A percentile compares a stretch with the other conserved stretches of the same genome.
Conservation (phyloP, 2,329 filamentous ascomycete genomes). For the Chaetomium olivaceum region DNA sequence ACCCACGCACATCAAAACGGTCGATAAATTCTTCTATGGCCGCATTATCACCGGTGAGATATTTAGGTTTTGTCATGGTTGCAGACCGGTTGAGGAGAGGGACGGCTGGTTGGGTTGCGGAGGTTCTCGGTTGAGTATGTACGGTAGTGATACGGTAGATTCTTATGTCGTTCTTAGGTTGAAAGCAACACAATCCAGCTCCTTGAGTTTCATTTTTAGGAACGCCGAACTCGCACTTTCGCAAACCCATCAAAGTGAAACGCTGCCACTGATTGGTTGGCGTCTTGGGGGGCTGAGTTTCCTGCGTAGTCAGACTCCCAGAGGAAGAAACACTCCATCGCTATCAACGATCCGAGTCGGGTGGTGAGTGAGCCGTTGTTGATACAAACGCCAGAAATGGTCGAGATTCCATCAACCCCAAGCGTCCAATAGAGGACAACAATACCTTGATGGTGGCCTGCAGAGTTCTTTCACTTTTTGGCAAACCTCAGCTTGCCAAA, state of each 20-base stretch:
- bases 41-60: conserved; percentile 76
- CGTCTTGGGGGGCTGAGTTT: not conserved
- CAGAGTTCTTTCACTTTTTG: not conserved
- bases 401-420: not conserved
- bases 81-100: not conserved
- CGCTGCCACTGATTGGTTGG: conserved; percentile 10
- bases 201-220: not conserved
- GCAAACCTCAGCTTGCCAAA: not conserved
- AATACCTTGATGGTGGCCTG: not conserved
- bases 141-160: not conserved
- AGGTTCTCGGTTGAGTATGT: not conserved
- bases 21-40: conserved; percentile 82
- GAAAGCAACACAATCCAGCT: not conserved
- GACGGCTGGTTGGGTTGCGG: not conserved
- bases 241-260: not conserved
- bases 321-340: not conserved
- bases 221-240: not conserved
- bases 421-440: not conserved
- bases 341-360: not conserved
- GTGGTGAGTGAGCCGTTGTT: not conserved
- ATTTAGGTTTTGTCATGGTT: conserved; percentile 48
- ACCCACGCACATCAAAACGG: conserved; percentile 86
- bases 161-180: not conserved
- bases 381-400: not conserved
- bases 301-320: not conserved